Percentiles rank a stretch among this genome's conserved stretches.
Evolutionary conservation across 1,284 basidiomycete genomes (phyloP).

Genomic region (Ceratorhiza oryzae-sativae): DNA sequence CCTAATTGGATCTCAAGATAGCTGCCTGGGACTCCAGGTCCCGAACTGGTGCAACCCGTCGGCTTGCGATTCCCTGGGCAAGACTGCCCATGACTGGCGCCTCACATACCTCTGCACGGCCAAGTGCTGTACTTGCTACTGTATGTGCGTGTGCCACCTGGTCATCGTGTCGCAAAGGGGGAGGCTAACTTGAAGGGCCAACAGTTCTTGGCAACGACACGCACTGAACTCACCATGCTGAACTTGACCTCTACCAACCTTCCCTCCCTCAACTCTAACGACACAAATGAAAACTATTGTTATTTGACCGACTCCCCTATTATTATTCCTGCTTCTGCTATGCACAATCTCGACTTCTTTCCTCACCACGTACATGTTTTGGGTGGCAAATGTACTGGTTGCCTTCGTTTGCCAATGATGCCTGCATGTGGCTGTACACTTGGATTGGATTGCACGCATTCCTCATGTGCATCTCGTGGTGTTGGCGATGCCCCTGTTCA

Average conservation of each 20-base stretch:
- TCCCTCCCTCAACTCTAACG: background rate
- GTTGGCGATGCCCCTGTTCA: background rate
- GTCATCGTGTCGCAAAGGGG: too few species aligned
- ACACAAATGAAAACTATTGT: slow-evolving; percentile 1
- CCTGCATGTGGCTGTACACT: background rate
- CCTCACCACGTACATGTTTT: slow-evolving; percentile 2
- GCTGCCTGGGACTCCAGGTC: too few species aligned
- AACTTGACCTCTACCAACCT: background rate
- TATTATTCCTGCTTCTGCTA: slow-evolving; percentile 13
- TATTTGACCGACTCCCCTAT: slow-evolving; percentile 19
- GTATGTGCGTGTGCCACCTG: too few species aligned
- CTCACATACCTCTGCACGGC: too few species aligned
- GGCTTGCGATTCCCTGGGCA: too few species aligned
- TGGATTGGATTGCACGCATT: background rate
- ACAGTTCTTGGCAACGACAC: background rate
- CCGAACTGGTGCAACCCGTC: too few species aligned
- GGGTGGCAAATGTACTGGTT: slow-evolving; percentile 20
- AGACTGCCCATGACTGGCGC: too few species aligned
- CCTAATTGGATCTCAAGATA: too few species aligned
- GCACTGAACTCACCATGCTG: background rate
- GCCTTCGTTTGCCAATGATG: background rate
- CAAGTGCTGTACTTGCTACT: too few species aligned
- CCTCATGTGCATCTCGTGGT: background rate
- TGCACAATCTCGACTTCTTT: slow-evolving; percentile 25
- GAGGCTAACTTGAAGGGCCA: too few species aligned